A percentile compares a stretch with the other conserved stretches of the same genome.
Evolutionary conservation across 2,329 filamentous ascomycete species (phyloP).

Genomic region (Colletotrichum costaricense): DNA sequence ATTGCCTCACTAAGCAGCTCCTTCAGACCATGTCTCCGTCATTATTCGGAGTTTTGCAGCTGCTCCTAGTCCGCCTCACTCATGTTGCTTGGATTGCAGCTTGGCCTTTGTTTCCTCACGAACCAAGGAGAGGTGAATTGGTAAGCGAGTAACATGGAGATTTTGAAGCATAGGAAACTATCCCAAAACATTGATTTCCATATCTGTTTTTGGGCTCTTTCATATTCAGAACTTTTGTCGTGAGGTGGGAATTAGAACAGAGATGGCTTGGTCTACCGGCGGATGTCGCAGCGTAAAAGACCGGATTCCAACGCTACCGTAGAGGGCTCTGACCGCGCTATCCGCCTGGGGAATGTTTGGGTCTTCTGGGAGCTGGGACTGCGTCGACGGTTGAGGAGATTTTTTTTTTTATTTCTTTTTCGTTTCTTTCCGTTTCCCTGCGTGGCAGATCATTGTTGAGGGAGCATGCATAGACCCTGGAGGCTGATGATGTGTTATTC

Average conservation of each 20-base stretch:
- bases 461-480: slow-evolving; percentile 27
- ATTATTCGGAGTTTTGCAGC: background rate
- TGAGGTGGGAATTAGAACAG: background rate
- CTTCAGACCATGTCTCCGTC: background rate
- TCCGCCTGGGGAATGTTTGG: background rate
- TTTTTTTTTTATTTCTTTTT: background rate
- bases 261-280: background rate
- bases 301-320: background rate
- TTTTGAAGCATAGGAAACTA: background rate
- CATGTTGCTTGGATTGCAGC: background rate
- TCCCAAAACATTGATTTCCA: background rate
- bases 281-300: background rate
- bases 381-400: background rate
- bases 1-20: background rate
- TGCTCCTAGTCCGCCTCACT: background rate
- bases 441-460: background rate
- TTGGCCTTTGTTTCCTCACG: background rate
- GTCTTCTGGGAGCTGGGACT: background rate
- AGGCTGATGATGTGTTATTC: background rate
- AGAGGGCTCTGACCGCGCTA: background rate
- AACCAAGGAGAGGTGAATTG: background rate
- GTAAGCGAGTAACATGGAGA: background rate
- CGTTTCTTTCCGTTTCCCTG: background rate
- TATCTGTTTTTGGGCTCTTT: background rate
- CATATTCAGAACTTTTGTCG: background rate